Base-by-base conservation (phyloP, 305 asterid genomes). In the Withania somnifera region DNA sequence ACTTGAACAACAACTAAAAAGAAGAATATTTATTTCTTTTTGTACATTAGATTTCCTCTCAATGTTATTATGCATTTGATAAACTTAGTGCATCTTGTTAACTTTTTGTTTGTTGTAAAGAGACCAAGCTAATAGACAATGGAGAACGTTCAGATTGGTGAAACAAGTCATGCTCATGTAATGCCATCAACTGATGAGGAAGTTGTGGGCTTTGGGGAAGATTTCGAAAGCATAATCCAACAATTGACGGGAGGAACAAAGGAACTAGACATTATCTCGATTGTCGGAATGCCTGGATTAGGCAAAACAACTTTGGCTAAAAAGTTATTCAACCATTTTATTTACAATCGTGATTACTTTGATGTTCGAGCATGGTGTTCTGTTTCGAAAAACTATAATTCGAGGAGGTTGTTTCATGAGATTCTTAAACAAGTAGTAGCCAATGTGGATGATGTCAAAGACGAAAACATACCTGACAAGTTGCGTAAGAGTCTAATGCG, bases 271-370 rank as follows among this genome's bases (percentile, higher is more conserved):
- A 0, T 77, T 20, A 60, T 77, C 45, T 50, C 85, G 5, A 63
- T 83, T 77, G 63, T 83, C 10, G 82, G 85, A 20, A 83, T 83
- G 60, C 60, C 79, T 15, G 79, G 82, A 5, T 5, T 77, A 5
- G 85, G 85, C 5, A 77, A 77, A 50, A 83, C 82, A 0, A 63
- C 82, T 7, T 36, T 83, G 57, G 85, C 82, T 13, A 63, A 0
- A 42, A 77, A 22, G 58, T 69, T 77, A 1, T 83, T 56, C 34
- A 14, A 17, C 22, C 40, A 52, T 51, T 17, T 11, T 34, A 9
- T n/a, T 14, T n/a, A n/a, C n/a, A n/a, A 20, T 22, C 20, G 5
- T 24, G 15, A 14, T 17, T 24, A 83, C 56, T 83, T 51, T 50
- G 78, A 77, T 0, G 7, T 83, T 11, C 82, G n/a, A 6, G 51